These are phyloP conservation scores for Wickerhamiella dianesei DNA, from an alignment of 805 yeast species.

Conservation along the genomic window DNA sequence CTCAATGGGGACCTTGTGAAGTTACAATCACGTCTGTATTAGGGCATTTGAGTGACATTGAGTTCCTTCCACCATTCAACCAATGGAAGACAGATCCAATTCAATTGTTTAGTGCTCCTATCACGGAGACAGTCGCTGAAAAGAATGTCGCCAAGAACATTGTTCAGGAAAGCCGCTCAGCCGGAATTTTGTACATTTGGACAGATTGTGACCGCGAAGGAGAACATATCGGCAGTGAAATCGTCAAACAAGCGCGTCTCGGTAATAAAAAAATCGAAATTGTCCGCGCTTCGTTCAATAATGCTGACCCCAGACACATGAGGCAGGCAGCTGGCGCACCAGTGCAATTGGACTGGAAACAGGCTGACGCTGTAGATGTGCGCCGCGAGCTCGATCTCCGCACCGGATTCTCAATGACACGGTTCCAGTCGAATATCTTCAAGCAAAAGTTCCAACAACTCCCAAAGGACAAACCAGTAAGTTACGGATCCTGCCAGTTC, in stretches of 20 bases:
- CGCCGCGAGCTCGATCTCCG: constrained; percentile 79
- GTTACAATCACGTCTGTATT: constrained; percentile 86
- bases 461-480: constrained; percentile 29
- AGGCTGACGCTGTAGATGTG: constrained; percentile 74
- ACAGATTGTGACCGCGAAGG: constrained; percentile 98
- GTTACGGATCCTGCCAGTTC: constrained; percentile 91
- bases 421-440: constrained; percentile 47
- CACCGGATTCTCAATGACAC: constrained; percentile 79
- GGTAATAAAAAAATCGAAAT: constrained; percentile 38
- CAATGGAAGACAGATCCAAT: constrained; percentile 60
- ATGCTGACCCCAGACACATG: constrained; percentile 64
- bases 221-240: constrained; percentile 80
- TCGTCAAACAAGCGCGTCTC: constrained; percentile 52
- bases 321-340: constrained; percentile 63
- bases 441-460: constrained; percentile 23
- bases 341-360: constrained; percentile 42
- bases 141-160: constrained; percentile 52
- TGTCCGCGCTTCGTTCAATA: constrained; percentile 76
- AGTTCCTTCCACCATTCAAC: constrained; percentile 46
- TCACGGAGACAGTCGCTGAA: constrained; percentile 32
- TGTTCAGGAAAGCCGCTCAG: constrained; percentile 42
- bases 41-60: constrained; percentile 66
- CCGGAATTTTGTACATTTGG: constrained; percentile 76
- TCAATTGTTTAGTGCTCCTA: constrained; percentile 58
- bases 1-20: constrained; percentile 46